phyloP scores from a whole-genome alignment of 73 alveolate genomes.

The Effrenium voratum region DNA sequence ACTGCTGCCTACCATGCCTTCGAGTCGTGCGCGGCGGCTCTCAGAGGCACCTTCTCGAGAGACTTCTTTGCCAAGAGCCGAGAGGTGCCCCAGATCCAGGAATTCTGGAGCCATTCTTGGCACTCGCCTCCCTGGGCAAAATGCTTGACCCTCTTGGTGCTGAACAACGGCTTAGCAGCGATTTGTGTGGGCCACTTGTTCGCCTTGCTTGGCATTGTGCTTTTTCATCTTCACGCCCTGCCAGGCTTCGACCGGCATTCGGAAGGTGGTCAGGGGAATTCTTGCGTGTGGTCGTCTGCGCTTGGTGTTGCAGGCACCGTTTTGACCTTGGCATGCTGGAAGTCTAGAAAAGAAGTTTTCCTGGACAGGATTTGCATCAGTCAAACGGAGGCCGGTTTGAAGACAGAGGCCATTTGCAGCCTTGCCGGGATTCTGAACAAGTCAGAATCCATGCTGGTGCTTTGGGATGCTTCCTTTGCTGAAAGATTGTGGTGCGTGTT shows the following conservation, averaged over 20 bases:
- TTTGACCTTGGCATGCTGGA: not conserved
- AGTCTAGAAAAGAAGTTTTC: not conserved
- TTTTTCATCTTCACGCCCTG: not conserved
- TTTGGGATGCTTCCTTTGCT: not conserved
- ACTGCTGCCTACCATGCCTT: not conserved
- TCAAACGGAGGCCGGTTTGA: not conserved
- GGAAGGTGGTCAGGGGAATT: not conserved
- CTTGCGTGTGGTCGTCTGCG: not conserved
- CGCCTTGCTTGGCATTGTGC: not conserved
- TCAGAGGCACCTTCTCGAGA: not conserved
- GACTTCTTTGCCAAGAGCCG: not conserved
- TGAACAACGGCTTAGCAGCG: not conserved
- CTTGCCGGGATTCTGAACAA: not conserved
- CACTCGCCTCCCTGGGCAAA: not conserved
- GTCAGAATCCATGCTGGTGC: not conserved
- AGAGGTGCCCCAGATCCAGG: not conserved
- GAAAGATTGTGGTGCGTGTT: no score
- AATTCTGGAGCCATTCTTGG: slow-evolving; percentile 3
- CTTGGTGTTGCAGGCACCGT: not conserved
- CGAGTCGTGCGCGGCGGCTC: not conserved
- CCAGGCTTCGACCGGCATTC: not conserved
- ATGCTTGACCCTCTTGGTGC: not conserved
- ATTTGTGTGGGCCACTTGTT: not conserved
- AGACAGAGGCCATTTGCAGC: not conserved
- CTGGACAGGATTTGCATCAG: not conserved